These are phyloP conservation scores for Neonectria coccinea DNA, from an alignment of 2,329 filamentous ascomycete genomes.

Conservation along the genomic window DNA sequence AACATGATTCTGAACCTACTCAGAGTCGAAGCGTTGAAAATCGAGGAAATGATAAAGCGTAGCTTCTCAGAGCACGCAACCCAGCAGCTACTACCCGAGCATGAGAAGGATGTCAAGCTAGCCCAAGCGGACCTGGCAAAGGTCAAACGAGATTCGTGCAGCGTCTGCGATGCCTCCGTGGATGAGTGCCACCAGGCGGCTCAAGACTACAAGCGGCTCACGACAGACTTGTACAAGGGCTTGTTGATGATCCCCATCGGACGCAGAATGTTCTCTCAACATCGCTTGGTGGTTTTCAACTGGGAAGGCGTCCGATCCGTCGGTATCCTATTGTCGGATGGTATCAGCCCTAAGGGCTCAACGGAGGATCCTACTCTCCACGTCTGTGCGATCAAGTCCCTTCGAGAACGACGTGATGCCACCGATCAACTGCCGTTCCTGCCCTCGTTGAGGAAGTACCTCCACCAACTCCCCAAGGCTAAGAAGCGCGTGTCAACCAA, in stretches of 20 bases:
- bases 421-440: conserved; percentile 91
- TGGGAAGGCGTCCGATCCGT: conserved; percentile 85
- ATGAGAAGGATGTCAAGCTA: conserved; percentile 92
- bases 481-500: conserved; percentile 77
- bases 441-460: conserved; percentile 73
- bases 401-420: conserved; percentile 76
- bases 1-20: conserved; percentile 99
- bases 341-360: conserved; percentile 70
- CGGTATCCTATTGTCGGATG: conserved; percentile 83
- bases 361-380: conserved; percentile 75
- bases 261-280: conserved; percentile 79
- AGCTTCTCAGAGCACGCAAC: conserved; percentile 99
- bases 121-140: conserved; percentile 93
- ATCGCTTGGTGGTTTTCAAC: conserved; percentile 85
- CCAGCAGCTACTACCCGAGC: conserved; percentile 91
- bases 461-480: conserved; percentile 74
- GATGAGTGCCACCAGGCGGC: conserved; percentile 84
- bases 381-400: conserved; percentile 80
- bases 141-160: conserved; percentile 86
- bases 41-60: conserved; percentile 99
- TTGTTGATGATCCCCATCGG: conserved; percentile 85
- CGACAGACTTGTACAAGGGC: conserved; percentile 80
- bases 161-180: conserved; percentile 83
- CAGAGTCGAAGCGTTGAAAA: conserved; percentile 95
- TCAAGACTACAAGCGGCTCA: conserved; percentile 83